Percentiles rank a stretch among this genome's conserved stretches.
phyloP scores from a whole-genome alignment of 2,329 filamentous ascomycete genomes.

The Neurospora crassa region DNA sequence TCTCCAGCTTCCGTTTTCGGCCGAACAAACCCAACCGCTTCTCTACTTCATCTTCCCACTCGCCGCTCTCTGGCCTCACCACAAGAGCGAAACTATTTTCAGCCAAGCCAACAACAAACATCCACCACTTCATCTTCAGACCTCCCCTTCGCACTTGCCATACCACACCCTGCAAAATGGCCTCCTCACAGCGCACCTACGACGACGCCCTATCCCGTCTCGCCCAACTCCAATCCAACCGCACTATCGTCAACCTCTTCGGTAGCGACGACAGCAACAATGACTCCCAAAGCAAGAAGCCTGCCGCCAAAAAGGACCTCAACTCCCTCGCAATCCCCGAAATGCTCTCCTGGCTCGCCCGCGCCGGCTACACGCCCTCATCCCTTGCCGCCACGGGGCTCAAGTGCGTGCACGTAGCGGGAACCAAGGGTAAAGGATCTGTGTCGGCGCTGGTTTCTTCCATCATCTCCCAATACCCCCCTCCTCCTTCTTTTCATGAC shows the following conservation, averaged over 20 bases:
- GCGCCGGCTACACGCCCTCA: conserved; percentile 57
- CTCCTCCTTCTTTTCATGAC: no score
- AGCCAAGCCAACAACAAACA: background rate
- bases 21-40: background rate
- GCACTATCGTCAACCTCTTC: conserved; percentile 48
- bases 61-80: background rate
- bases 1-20: background rate
- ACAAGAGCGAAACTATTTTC: background rate
- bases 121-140: background rate
- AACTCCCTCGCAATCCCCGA: conserved; percentile 73
- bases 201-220: conserved; percentile 64
- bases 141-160: background rate
- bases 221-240: conserved; percentile 72
- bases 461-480: conserved; percentile 47
- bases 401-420: conserved; percentile 69
- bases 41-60: background rate
- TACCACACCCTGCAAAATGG: conserved; percentile 3
- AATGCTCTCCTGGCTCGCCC: conserved; percentile 67
- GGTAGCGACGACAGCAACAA: conserved; percentile 16
- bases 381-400: conserved; percentile 32
- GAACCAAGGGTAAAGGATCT: conserved; percentile 91
- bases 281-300: conserved; percentile 44
- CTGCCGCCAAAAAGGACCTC: conserved; percentile 38
- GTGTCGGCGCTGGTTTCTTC: conserved; percentile 76
- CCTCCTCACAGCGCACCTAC: conserved; percentile 30